Evolutionary conservation across 2,329 filamentous ascomycete species (phyloP).

Genomic region (Colletotrichum eleusines): DNA sequence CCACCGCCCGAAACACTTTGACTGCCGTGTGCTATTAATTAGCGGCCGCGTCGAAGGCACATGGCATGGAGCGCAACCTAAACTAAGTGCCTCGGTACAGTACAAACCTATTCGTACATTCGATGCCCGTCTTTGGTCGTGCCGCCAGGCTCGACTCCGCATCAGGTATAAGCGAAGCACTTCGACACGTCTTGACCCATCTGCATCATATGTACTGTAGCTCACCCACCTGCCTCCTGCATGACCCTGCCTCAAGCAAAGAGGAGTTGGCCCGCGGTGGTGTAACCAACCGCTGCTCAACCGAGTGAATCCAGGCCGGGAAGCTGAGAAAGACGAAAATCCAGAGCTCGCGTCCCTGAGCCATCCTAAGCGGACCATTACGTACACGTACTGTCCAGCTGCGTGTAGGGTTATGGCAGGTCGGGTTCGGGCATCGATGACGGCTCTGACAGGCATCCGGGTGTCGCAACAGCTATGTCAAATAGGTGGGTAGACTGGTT

Average conservation of each 20-base stretch:
- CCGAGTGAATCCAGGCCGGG: neutral
- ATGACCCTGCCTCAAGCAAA: neutral
- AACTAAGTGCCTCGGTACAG: too few species aligned
- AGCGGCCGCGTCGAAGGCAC: slow-evolving; percentile 32
- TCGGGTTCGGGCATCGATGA: neutral
- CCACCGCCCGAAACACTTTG: slow-evolving; percentile 36
- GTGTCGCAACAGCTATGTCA: too few species aligned
- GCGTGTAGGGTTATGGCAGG: too few species aligned
- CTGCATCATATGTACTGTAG: slow-evolving; percentile 12
- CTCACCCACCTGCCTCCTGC: neutral
- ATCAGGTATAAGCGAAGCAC: neutral
- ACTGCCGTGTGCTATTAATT: slow-evolving; percentile 29
- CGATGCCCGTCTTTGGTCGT: neutral
- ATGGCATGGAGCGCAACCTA: slow-evolving; percentile 21
- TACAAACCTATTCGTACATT: neutral
- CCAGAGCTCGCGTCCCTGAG: too few species aligned
- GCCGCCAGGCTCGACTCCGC: neutral
- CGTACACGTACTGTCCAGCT: too few species aligned
- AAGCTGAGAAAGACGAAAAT: neutral
- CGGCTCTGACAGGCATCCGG: neutral
- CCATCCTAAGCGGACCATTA: too few species aligned
- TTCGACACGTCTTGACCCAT: slow-evolving; percentile 8
- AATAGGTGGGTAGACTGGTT: neutral
- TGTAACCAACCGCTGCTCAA: neutral
- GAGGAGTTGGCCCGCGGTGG: neutral